A percentile compares a stretch with the other conserved stretches of the same genome.
These are phyloP conservation scores for Elsinoe ampelina DNA, from an alignment of 2,329 filamentous ascomycete genomes.

Conservation along the genomic window DNA sequence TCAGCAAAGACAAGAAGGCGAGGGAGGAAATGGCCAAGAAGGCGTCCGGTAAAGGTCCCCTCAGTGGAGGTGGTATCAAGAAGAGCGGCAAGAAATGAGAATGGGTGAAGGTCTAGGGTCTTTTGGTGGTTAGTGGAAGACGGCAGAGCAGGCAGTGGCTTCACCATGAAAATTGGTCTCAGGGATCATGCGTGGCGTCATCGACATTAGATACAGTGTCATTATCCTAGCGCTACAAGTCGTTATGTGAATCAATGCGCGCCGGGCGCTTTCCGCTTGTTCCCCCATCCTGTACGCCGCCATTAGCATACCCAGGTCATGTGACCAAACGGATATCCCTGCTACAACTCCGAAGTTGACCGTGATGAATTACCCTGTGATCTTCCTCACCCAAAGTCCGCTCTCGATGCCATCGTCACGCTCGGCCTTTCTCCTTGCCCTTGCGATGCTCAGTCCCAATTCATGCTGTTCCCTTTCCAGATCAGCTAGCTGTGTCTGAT, in stretches of 20 bases:
- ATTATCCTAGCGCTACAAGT: constrained; percentile 2
- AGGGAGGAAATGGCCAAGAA: constrained; percentile 77
- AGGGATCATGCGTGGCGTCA: background rate
- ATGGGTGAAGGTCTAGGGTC: background rate
- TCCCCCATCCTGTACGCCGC: background rate
- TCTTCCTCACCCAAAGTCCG: constrained; percentile 67
- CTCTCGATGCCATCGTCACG: constrained; percentile 53
- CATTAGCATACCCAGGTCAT: background rate
- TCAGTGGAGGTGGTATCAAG: constrained; percentile 90
- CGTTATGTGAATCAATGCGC: background rate
- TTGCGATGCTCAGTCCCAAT: constrained; percentile 63
- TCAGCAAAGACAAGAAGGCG: constrained; percentile 51
- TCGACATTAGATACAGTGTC: constrained; percentile 4
- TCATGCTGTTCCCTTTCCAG: constrained; percentile 71
- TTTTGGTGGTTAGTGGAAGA: background rate
- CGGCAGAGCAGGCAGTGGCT: background rate
- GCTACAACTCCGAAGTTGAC: background rate
- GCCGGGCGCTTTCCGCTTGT: background rate
- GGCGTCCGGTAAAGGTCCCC: constrained; percentile 74
- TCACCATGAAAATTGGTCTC: background rate
- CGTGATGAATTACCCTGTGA: constrained; percentile 44
- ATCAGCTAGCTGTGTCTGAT: constrained; percentile 60
- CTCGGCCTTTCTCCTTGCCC: constrained; percentile 64
- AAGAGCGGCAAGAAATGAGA: constrained; percentile 92
- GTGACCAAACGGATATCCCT: background rate